phyloP scores from a whole-genome alignment of 371 early-diverging fungal genomes.

The Fennellomyces sp. region DNA sequence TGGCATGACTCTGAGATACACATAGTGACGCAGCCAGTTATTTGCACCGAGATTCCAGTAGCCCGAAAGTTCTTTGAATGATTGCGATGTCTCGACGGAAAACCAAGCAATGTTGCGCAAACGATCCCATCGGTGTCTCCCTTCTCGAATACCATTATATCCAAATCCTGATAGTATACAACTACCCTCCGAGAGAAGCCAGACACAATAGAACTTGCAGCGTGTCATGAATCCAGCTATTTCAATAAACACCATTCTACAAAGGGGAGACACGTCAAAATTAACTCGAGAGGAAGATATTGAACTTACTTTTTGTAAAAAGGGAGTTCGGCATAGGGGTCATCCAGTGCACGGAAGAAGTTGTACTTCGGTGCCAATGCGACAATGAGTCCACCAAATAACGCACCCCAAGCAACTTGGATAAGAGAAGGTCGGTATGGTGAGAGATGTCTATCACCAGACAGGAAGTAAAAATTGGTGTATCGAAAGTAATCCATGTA shows the following conservation, averaged over 20 bases:
- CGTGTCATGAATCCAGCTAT: constrained; percentile 70
- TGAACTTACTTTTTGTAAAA: constrained; percentile 14
- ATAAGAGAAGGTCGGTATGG: constrained; percentile 26
- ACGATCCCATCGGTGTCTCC: constrained; percentile 56
- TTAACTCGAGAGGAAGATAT: constrained; percentile 6
- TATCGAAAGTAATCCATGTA: constrained; percentile 63
- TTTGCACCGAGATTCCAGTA: constrained; percentile 91
- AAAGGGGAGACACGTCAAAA: neutral
- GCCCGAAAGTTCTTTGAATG: constrained; percentile 69
- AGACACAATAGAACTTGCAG: constrained; percentile 84
- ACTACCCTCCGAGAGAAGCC: constrained; percentile 88
- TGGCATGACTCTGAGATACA: constrained; percentile 74
- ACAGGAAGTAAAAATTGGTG: constrained; percentile 7
- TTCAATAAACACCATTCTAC: constrained; percentile 57
- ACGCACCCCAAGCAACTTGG: constrained; percentile 35
- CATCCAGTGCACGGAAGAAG: constrained; percentile 38
- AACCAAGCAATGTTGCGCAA: constrained; percentile 74
- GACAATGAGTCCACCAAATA: constrained; percentile 35
- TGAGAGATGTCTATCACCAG: constrained; percentile 4
- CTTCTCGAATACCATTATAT: constrained; percentile 67
- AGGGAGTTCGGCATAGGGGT: constrained; percentile 19
- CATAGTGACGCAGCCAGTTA: constrained; percentile 82
- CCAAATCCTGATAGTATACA: constrained; percentile 86
- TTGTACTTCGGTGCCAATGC: constrained; percentile 40
- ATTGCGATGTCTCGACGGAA: constrained; percentile 75